Percentiles rank a stretch among this genome's conserved stretches.
phyloP scores from a whole-genome alignment of 495 filamentous ascomycete genomes.

The Xylaria longipes region DNA sequence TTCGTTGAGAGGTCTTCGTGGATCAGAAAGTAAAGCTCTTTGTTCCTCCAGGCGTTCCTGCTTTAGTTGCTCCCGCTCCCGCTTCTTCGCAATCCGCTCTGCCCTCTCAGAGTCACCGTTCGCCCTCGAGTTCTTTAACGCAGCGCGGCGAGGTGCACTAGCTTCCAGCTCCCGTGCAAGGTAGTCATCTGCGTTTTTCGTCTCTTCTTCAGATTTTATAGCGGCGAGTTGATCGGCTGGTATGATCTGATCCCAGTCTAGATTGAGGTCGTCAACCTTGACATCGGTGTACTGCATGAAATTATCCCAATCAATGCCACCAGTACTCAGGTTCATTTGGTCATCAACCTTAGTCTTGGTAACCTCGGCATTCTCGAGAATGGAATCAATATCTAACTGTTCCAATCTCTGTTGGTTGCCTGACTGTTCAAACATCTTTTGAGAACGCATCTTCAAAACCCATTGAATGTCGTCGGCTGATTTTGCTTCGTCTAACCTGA shows the following conservation, averaged over 20 bases:
- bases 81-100: constrained; percentile 91
- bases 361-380: constrained; percentile 93
- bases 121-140: constrained; percentile 57
- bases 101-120: constrained; percentile 77
- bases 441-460: constrained; percentile 89
- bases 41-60: constrained; percentile 65
- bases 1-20: constrained; percentile 81
- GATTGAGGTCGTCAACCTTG: constrained; percentile 82
- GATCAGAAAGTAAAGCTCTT: constrained; percentile 69
- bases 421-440: constrained; percentile 96
- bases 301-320: constrained; percentile 91
- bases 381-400: constrained; percentile 97
- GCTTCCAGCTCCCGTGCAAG: constrained; percentile 83
- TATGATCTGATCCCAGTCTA: constrained; percentile 96
- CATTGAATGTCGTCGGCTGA: constrained; percentile 90
- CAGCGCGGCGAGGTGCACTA: constrained; percentile 81
- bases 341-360: constrained; percentile 88
- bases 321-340: constrained; percentile 63
- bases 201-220: constrained; percentile 87
- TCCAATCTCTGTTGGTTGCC: constrained; percentile 96
- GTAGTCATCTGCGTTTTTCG: constrained; percentile 80
- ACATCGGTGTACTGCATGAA: constrained; percentile 95
- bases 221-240: constrained; percentile 87
- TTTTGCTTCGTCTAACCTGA: constrained; percentile 73
- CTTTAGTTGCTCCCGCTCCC: constrained; percentile 76